Conservation (phyloP, 306 rosid genomes). For the Oxytropis ochrocephala region DNA sequence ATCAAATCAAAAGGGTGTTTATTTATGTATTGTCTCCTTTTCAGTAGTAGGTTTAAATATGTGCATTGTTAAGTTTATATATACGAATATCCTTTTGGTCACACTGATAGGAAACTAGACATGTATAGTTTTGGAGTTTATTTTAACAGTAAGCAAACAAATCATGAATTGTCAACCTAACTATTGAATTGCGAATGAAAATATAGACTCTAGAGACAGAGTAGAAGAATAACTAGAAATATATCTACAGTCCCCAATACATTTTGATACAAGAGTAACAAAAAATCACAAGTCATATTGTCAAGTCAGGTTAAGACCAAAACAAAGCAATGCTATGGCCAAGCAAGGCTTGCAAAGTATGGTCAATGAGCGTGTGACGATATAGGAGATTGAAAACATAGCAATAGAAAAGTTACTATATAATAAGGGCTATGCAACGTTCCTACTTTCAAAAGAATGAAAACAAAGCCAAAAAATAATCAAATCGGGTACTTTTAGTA, state of each 20-base stretch:
- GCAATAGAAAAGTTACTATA: no score
- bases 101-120: background rate
- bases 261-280: background rate
- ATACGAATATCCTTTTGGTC: background rate
- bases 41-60: background rate
- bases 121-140: background rate
- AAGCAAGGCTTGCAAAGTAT: background rate
- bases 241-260: background rate
- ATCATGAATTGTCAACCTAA: background rate
- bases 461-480: background rate
- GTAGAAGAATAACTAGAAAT: background rate
- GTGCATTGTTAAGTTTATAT: background rate
- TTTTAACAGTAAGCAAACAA: background rate
- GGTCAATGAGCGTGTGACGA: no score
- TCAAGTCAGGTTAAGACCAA: no score
- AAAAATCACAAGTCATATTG: background rate
- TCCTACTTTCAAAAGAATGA: no score
- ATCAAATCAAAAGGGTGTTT: slow-evolving; percentile 16
- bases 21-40: background rate
- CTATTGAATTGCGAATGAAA: background rate
- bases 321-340: background rate
- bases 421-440: no score
- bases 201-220: background rate
- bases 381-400: no score
- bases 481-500: background rate